Base-by-base conservation (phyloP, 768 basidiomycete species). In the Pleurotus sapidus region DNA sequence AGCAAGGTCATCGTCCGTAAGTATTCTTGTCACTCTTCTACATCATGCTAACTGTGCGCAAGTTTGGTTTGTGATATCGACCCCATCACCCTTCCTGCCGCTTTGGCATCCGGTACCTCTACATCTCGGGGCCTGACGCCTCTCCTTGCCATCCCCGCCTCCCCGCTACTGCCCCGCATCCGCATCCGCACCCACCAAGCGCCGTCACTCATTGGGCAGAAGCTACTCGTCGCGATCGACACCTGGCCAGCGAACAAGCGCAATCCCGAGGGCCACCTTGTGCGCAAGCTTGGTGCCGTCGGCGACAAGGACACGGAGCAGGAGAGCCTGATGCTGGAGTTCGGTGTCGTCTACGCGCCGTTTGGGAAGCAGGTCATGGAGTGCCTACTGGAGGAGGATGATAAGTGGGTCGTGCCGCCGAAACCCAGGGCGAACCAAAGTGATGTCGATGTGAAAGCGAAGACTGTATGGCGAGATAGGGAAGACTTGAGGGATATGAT, bases 251-350 rank as follows among this genome's bases (percentile, higher is more conserved):
- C 77, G 4, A 88, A 85, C 8, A 93, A 91, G 1, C 82, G 93
- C 17, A 97, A 98, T 67, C 97, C 97, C 0, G 95, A 98, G 64
- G 97, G 97, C 0, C 97, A 99, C 68, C 93, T 99, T 60, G 95
- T 98, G 18, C 86, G 96, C 42, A 86, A 93, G 0, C 80, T 99
- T 0, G 97, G 97, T 2, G 86, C 84, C 64, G 93, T 87, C 0
- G 96, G 95, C 65, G 91, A 89, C 69, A 97, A 98, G 70, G 95
- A 96, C 68, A 95, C 95, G 0, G 96, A 98, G 65, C 90, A 95
- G 68, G 96, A 98, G 71, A 93, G 91, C 67, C 67, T 99, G 56
- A 69, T 99, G 63, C 73, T 98, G 25, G 96, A 99, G 69, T 98
- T 89, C 67, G 97, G 97, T 55, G 93, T 98, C 6, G 94, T 95